Base-by-base conservation (phyloP, 1,284 basidiomycete species). In the Trichosporon asahii region DNA sequence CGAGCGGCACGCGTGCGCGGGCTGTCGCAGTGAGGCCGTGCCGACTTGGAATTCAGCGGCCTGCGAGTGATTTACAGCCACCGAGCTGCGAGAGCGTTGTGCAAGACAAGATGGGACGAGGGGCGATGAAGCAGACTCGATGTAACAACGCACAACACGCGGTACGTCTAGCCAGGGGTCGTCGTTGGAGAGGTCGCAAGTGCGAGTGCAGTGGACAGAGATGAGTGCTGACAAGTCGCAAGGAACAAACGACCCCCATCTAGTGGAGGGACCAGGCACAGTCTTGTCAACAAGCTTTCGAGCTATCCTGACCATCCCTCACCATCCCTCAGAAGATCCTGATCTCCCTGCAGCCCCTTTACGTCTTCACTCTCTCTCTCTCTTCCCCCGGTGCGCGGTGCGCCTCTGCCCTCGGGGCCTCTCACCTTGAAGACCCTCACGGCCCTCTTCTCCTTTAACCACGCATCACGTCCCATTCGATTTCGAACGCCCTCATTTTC, bases 301-400 rank as follows among this genome's bases (percentile, higher is more conserved):
- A 61, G 57, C 57, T 61, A 61, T 61, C 57, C 57, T 61, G 57
- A 14, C 57, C 29, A 57, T 61, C 57, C 57, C 18, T 29, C 57
- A 25, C 18, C 21, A 12, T 37, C 35, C 35, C 35, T 37, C 35
- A 14, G n/a, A 37, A 12, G 7, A 25, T 61, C 57, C 57, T 61
- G 57, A 31, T 61, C 18, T 57, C 57, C 57, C 23, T 29, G 18
- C 57, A 18, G n/a, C 27, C 57, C 53, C 57, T 29, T 18, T 2
- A 3, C 29, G 29, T 37, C 57, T n/a, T n/a, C n/a, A n/a, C 15
- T 61, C 57, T 61, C 27, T 33, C 29, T 7, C 2, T 53, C 4
- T 6, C 11, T 33, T 33, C 11, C 7, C 31, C 31, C 31, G 11
- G 18, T 46, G 44, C 44, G 21, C 21, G 21, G 9, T 7, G n/a